Evolutionary conservation across 257 asterid genomes (phyloP), one percentile per base, ranked within the genome.

Genomic region (Vinca minor): DNA sequence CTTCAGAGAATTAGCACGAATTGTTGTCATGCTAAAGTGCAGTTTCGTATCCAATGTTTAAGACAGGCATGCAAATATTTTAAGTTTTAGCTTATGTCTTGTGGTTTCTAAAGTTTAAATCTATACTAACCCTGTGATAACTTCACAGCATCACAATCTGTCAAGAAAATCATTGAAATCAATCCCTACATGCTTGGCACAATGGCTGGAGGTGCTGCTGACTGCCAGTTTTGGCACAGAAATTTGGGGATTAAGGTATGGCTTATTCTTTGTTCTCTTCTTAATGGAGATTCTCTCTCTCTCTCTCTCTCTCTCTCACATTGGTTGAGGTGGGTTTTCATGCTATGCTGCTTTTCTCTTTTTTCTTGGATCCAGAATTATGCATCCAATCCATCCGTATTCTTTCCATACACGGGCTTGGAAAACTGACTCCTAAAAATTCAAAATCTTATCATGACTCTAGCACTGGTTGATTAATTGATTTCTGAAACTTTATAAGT

Each of bases 201-300:
- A 62, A 88, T 88, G 98, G 98, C 95, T 74, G 98, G 96, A 70
- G 96, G 98, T 64, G 98, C 92, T 55, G 95, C 96, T 38, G 96
- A 88, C 76, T 88, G 96, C 81, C 96, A 86, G 77, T 88, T 88
- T 83, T 88, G 96, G 96, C 92, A 84, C 81, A 82, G 92, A 60
- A 88, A 88, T 77, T 71, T 88, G 63, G 96, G 96, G 25, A 78
- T 86, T 23, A 88, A 91, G 96, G 95, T 85, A 72, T 44, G 45
- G 25, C 31, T 17, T 62, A 46, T 44, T 35, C 4, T 34, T 23
- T 15, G n/a, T n/a, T 7, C 38, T n/a, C 38, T 7, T 58, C 42
- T 29, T n/a, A n/a, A n/a, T n/a, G n/a, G n/a, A n/a, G n/a, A n/a
- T n/a, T n/a, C n/a, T n/a, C n/a, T n/a, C n/a, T n/a, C n/a, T n/a